These are phyloP conservation scores for Populus simonii DNA, from an alignment of 345 rosid species.

Conservation along the genomic window DNA sequence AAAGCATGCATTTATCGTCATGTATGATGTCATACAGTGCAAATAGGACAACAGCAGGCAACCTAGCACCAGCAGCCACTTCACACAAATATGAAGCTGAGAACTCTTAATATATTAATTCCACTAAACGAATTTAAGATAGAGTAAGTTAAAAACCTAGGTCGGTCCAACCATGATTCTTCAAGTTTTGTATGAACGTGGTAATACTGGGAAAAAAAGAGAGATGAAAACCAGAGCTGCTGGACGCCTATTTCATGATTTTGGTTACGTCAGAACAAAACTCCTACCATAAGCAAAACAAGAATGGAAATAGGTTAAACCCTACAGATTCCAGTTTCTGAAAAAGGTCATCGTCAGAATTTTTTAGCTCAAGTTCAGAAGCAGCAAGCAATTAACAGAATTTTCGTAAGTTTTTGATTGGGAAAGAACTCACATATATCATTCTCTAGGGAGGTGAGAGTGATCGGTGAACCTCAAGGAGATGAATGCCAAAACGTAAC, in stretches of 20 bases:
- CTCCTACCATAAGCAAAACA: too few relatives aligned
- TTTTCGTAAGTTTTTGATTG: background rate
- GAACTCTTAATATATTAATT: background rate
- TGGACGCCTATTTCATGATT: background rate
- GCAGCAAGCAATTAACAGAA: background rate
- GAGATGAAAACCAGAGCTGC: background rate
- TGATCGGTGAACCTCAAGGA: background rate
- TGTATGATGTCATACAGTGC: background rate
- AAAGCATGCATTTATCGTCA: background rate
- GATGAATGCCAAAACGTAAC: background rate
- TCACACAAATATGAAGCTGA: background rate
- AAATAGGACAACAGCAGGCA: background rate
- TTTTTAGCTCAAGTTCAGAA: background rate
- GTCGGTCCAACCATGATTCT: background rate
- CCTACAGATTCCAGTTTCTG: background rate
- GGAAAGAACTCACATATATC: background rate
- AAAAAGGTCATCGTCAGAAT: background rate
- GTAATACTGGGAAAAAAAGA: background rate
- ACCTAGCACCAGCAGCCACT: background rate
- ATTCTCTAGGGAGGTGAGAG: background rate
- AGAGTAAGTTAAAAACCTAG: background rate
- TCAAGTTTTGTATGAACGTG: background rate
- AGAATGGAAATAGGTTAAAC: background rate
- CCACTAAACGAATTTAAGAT: background rate
- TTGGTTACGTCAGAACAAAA: background rate